Evolutionary conservation across 75 land plant species (phyloP), one percentile per base, ranked within the genome.

Genomic region (Selaginella tamariscina): DNA sequence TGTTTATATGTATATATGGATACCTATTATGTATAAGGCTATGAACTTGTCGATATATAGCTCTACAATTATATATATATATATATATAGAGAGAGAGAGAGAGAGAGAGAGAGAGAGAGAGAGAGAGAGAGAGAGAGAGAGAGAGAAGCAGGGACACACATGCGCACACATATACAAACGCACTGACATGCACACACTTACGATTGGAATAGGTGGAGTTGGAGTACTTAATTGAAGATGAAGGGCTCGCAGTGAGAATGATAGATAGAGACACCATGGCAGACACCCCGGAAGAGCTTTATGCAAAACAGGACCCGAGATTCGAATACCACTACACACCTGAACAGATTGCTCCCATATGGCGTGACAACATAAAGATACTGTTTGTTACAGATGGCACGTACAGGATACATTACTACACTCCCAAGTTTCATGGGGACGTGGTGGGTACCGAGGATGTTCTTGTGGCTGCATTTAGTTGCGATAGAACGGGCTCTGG

Each of bases 401-500:
- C 96, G 0, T 75, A 84, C 28, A 62, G 86, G 2, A 82, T 95
- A 30, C 91, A 95, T 69, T 95, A 90, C 65, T 95, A 95, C 49
- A 67, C 92, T 0, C 96, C 86, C 18, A 32, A 71, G 13, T 95
- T 95, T 77, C 85, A 95, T 70, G 99, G 99, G 30, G 76, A 66
- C 33, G 92, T 87, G 29, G 74, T 79, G n/a, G 99, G 99, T 1
- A 84, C 91, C 21, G 99, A 95, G 65, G 99, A 95, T 74, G 96
- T 95, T 39, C 73, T 87, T 5, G 80, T 90, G 11, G 79, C 99
- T 13, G 82, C 88, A 0, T 78, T 67, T 56, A 85, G 83, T 22
- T 90, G 96, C 75, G 99, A 95, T 64, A 75, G 99, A 70, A 86
- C 99, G 30, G 99, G 99, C 56, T 90, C 99, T 0, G 96, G 95